Evolutionary conservation across 2,329 filamentous ascomycete species (phyloP).

Genomic region (Venturia nashicola): DNA sequence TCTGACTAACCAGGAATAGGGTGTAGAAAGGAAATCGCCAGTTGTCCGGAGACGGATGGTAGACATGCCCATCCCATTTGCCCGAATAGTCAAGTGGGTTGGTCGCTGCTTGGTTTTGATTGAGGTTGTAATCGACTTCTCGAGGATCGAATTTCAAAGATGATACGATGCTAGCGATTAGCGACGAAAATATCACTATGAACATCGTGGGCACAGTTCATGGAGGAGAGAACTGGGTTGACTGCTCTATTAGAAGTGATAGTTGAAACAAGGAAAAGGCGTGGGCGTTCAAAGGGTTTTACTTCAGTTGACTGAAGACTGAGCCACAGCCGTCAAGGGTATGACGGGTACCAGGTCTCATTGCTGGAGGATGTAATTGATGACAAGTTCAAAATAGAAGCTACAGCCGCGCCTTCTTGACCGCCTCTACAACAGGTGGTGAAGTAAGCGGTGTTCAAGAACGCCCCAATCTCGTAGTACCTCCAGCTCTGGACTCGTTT

Average conservation of each 20-base stretch:
- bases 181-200: not conserved
- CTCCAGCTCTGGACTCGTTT: not conserved
- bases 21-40: slow-evolving; percentile 56
- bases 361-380: not conserved
- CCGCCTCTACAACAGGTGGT: not conserved
- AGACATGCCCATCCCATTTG: slow-evolving; percentile 25
- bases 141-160: not conserved
- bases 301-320: not conserved
- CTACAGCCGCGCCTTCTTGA: not conserved
- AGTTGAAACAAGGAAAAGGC: not conserved
- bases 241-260: not conserved
- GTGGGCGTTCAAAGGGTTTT: not conserved
- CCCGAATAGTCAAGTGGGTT: not conserved
- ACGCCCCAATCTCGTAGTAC: not conserved
- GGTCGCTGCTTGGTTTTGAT: not conserved
- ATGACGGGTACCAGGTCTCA: not conserved
- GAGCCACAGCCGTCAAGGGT: not conserved
- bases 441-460: not conserved
- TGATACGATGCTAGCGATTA: not conserved
- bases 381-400: not conserved
- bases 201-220: not conserved
- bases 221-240: not conserved
- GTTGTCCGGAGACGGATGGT: slow-evolving; percentile 41
- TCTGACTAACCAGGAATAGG: slow-evolving; percentile 19
- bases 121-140: slow-evolving; percentile 6